These are phyloP conservation scores for Plasmodium vinckei DNA, from an alignment of 169 alveolate genomes.

Conservation along the genomic window DNA sequence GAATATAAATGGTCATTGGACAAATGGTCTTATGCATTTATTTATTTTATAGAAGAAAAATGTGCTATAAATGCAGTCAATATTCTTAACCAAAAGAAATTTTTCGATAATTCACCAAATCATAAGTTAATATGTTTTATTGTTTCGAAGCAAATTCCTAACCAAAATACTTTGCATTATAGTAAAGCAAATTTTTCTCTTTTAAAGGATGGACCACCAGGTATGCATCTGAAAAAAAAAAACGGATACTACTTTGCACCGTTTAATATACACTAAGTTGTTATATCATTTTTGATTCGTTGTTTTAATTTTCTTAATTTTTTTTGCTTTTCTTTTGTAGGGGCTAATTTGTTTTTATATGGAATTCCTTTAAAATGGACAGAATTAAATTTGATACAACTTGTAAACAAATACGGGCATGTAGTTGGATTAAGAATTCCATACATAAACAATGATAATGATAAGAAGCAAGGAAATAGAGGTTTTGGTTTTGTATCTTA, in stretches of 20 bases:
- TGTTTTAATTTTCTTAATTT: neutral
- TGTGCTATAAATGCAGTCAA: conserved; percentile 82
- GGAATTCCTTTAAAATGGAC: conserved; percentile 85
- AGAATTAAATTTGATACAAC: conserved; percentile 79
- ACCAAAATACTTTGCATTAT: conserved; percentile 72
- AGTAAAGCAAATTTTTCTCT: conserved; percentile 82
- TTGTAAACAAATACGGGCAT: conserved; percentile 82
- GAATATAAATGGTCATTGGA: conserved; percentile 80
- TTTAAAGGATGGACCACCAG: conserved; percentile 87
- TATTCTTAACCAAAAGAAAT: conserved; percentile 76
- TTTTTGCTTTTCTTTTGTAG: conserved; percentile 28
- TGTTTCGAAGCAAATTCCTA: conserved; percentile 80
- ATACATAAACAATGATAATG: conserved; percentile 75
- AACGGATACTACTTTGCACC: neutral
- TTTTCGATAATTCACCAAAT: conserved; percentile 81
- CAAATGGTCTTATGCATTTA: conserved; percentile 83
- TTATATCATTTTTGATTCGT: neutral
- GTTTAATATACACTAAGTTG: neutral
- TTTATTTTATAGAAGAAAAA: conserved; percentile 78
- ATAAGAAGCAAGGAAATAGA: conserved; percentile 78
- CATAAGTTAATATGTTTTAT: conserved; percentile 80
- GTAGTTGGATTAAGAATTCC: conserved; percentile 86
- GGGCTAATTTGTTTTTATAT: conserved; percentile 82
- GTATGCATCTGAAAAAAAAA: conserved; percentile 26
- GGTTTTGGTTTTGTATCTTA: conserved; percentile 85